Evolutionary conservation across 2,329 filamentous ascomycete genomes (phyloP).

Genomic region (Lasiodiplodia citricola): DNA sequence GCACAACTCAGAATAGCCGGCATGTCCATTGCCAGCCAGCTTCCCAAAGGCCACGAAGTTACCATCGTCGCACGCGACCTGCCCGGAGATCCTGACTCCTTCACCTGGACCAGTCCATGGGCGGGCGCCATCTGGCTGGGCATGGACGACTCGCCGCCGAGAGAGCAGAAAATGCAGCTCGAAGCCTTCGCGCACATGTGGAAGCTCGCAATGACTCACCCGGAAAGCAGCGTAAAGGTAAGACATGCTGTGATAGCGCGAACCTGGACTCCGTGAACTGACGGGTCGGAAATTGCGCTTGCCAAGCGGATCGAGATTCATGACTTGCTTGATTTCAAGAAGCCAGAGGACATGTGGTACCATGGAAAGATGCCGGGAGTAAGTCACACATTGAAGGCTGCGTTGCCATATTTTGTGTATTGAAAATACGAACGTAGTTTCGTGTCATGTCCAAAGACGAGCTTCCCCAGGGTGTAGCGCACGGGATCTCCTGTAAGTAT

Average conservation of each 20-base stretch:
- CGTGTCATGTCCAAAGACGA: conserved; percentile 22
- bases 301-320: conserved; percentile 26
- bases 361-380: conserved; percentile 23
- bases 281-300: too few relatives aligned
- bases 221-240: conserved; percentile 29
- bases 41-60: conserved; percentile 35
- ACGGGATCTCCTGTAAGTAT: not conserved
- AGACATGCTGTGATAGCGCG: too few relatives aligned
- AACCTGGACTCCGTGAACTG: too few relatives aligned
- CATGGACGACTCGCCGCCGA: conserved; percentile 28
- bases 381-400: not conserved
- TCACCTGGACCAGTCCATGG: conserved; percentile 40
- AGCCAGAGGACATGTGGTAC: conserved; percentile 26
- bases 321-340: conserved; percentile 28
- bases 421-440: conserved; percentile 13
- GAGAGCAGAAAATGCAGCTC: conserved; percentile 39
- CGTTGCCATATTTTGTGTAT: not conserved
- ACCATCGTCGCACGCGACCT: conserved; percentile 42
- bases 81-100: conserved; percentile 8
- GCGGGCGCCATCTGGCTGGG: conserved; percentile 40
- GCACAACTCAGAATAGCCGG: conserved; percentile 28
- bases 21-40: conserved; percentile 38
- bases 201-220: conserved; percentile 25
- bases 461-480: conserved; percentile 24
- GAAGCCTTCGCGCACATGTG: conserved; percentile 29